Base-by-base conservation (phyloP, 2,329 filamentous ascomycete species). In the Diaporthe ampelina region DNA sequence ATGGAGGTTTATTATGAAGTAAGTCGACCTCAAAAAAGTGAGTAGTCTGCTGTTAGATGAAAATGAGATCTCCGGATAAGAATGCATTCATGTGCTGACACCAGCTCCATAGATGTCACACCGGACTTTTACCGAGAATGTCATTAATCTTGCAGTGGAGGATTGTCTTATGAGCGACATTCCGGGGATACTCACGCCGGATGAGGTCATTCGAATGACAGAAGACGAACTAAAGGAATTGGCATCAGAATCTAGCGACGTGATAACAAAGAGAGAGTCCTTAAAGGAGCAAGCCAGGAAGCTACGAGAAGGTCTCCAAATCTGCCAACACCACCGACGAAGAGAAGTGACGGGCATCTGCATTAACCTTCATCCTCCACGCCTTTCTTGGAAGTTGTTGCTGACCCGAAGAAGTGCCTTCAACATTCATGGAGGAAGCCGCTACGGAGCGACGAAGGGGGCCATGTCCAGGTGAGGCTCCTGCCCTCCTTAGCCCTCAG, bases 131-230 rank as follows among this genome's bases (percentile, higher is more conserved):
- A 61, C 26, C 15, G 37, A 61, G 37, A 61, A 61, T 17, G 58
- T 61, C 24, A 43, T 61, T 6, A 61, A 61, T n/a, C 58, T 61
- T 29, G 58, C 58, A 9, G 58, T 61, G n/a, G 58, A 61, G 24
- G 45, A 61, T 15, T 61, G 58, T 24, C 58, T 61, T n/a, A 61
- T 61, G 19, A 19, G 15, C 24, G 37, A 61, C 17, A 45, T 61
- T 21, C 24, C 37, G 45, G 45, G 35, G 15, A 63, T 48, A 9
- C 13, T 63, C 8, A 48, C 24, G 26, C 59, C 59, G 6, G 45
- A 6, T 7, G 6, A 8, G 10, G 59, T 63, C 40, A 48, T 17
- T 45, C 15, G 21, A 29, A 63, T 63, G 59, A 45, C 40, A 0
- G 59, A 63, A 48, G 59, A 63, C 40, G 48, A 40, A n/a, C 26